These are phyloP conservation scores for Tremella fuciformis DNA, from an alignment of 768 basidiomycete species.

Conservation along the genomic window DNA sequence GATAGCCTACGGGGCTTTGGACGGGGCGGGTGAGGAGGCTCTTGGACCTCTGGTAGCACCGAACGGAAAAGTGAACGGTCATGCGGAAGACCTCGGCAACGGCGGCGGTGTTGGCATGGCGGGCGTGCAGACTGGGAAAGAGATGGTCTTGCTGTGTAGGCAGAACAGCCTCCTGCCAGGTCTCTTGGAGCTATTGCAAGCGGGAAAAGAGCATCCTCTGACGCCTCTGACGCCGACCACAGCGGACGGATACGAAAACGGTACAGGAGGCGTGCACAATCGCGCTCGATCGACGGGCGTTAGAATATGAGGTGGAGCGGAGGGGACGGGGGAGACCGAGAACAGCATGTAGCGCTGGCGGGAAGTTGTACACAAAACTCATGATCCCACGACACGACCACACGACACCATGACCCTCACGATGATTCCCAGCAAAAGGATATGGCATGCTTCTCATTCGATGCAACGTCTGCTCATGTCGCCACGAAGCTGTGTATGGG, in stretches of 20 bases:
- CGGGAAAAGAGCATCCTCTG: slow-evolving; percentile 10
- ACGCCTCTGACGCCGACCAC: no score
- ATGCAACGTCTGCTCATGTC: no score
- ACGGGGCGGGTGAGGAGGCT: background rate
- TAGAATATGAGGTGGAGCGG: background rate
- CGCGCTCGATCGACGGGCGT: no score
- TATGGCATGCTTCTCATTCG: no score
- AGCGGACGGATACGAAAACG: no score
- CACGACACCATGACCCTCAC: no score
- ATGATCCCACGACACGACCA: no score
- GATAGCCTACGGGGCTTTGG: slow-evolving; percentile 6
- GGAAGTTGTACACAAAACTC: no score
- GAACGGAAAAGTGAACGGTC: background rate
- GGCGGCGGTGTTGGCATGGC: slow-evolving; percentile 56
- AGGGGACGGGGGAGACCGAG: background rate
- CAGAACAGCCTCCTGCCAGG: slow-evolving; percentile 84
- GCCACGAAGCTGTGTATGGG: background rate
- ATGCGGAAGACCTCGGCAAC: slow-evolving; percentile 28
- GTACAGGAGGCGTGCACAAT: no score
- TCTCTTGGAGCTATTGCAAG: slow-evolving; percentile 60
- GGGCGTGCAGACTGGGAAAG: slow-evolving; percentile 73
- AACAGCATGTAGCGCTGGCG: no score
- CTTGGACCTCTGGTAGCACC: slow-evolving; percentile 7
- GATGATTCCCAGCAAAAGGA: no score
- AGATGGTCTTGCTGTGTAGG: slow-evolving; percentile 76